Percentiles rank a stretch among this genome's conserved stretches.
These are phyloP conservation scores for Hevea brasiliensis DNA, from an alignment of 345 rosid genomes.

Conservation along the genomic window DNA sequence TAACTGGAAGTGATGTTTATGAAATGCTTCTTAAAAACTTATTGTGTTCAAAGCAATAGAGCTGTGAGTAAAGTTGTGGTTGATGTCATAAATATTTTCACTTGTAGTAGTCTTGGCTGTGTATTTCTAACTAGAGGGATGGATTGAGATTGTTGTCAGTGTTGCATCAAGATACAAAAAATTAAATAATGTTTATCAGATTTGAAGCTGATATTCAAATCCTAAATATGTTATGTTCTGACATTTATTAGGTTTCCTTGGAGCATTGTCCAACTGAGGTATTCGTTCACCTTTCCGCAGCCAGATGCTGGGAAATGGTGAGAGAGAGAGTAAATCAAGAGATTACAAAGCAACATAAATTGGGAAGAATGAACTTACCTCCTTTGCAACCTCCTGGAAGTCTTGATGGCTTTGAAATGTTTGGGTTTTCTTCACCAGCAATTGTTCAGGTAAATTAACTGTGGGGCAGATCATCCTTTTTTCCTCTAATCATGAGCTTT, in stretches of 20 bases:
- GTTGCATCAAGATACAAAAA: slow-evolving; percentile 1
- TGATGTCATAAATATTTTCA: background rate
- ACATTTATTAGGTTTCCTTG: slow-evolving; percentile 66
- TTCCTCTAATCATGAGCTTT: background rate
- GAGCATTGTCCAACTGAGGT: slow-evolving; percentile 78
- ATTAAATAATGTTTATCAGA: background rate
- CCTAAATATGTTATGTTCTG: background rate
- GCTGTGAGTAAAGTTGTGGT: background rate
- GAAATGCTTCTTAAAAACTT: background rate
- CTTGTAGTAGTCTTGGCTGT: background rate
- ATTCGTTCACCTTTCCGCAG: slow-evolving; percentile 75
- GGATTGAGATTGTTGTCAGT: background rate
- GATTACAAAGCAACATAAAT: slow-evolving; percentile 77
- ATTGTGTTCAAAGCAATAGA: background rate
- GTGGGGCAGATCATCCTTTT: background rate
- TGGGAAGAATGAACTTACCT: slow-evolving; percentile 73
- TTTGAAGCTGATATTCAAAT: background rate
- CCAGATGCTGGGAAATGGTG: slow-evolving; percentile 99
- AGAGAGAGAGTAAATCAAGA: slow-evolving; percentile 91
- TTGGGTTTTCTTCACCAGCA: slow-evolving; percentile 90
- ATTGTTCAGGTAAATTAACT: slow-evolving; percentile 71
- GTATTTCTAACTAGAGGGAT: background rate
- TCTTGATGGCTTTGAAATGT: slow-evolving; percentile 96
- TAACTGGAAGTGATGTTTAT: background rate
- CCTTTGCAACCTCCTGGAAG: slow-evolving; percentile 96